These are phyloP conservation scores for Alopecurus myosuroides DNA, from an alignment of 176 grass and related monocot genomes.

Conservation along the genomic window DNA sequence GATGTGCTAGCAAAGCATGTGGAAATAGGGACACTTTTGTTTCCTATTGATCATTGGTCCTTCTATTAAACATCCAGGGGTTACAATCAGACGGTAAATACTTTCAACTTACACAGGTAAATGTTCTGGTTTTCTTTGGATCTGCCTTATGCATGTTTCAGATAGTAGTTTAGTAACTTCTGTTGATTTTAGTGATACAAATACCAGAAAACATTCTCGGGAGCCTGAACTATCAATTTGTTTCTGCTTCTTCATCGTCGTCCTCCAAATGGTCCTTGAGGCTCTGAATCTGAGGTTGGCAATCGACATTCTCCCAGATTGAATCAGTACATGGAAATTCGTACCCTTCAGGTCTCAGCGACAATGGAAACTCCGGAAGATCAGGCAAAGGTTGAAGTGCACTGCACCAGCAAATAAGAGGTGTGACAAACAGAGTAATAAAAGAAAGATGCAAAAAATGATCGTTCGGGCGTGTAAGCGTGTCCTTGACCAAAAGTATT, in stretches of 20 bases:
- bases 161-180: background rate
- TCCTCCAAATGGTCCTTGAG: conserved; percentile 82
- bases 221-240: conserved; percentile 19
- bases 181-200: conserved; percentile 20
- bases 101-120: conserved; percentile 21
- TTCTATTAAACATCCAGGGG: background rate
- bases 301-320: conserved; percentile 63
- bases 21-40: background rate
- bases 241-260: conserved; percentile 41
- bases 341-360: conserved; percentile 69
- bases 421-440: conserved; percentile 1
- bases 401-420: conserved; percentile 47
- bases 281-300: conserved; percentile 73
- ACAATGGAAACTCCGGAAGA: conserved; percentile 85
- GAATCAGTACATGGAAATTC: conserved; percentile 60
- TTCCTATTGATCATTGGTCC: conserved; percentile 6
- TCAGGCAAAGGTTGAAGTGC: conserved; percentile 67
- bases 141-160: background rate
- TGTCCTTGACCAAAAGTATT: background rate
- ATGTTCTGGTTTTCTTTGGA: background rate
- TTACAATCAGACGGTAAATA: conserved; percentile 18
- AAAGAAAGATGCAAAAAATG: background rate
- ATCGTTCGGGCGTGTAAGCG: background rate
- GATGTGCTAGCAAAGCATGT: background rate
- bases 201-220: background rate